Conservation (phyloP, 371 early-diverging fungal species). For the Apophysomyces trapeziformis region DNA sequence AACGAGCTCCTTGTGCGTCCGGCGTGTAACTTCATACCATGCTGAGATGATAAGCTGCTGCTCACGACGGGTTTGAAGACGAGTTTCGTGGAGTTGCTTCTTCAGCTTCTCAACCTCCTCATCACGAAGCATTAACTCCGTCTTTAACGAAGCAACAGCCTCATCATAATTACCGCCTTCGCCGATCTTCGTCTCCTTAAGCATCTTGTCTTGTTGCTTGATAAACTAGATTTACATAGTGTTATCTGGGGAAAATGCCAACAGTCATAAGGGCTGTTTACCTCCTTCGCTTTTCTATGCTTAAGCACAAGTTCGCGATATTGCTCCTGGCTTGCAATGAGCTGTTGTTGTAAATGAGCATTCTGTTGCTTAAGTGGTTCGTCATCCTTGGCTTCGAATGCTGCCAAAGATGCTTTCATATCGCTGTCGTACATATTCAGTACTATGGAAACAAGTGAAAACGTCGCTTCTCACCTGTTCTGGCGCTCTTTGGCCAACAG, state of each 20-base stretch:
- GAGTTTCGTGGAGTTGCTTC: constrained; percentile 66
- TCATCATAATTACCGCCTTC: constrained; percentile 57
- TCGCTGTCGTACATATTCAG: constrained; percentile 35
- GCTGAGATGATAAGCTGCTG: constrained; percentile 76
- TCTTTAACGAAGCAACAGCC: constrained; percentile 72
- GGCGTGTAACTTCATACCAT: constrained; percentile 70
- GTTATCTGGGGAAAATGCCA: neutral
- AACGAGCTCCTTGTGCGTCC: constrained; percentile 50
- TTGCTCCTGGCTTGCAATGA: constrained; percentile 64
- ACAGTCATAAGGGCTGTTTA: constrained; percentile 23
- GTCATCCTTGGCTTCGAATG: constrained; percentile 70
- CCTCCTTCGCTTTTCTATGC: constrained; percentile 79
- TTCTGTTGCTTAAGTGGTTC: constrained; percentile 61
- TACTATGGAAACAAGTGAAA: neutral
- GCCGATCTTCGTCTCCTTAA: constrained; percentile 33
- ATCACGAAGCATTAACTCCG: constrained; percentile 59
- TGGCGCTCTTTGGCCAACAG: constrained; percentile 59
- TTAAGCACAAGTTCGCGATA: constrained; percentile 58
- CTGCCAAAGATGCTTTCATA: constrained; percentile 70
- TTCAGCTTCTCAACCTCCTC: constrained; percentile 73
- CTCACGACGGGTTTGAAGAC: constrained; percentile 65
- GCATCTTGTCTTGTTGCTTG: constrained; percentile 65
- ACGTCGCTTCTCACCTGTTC: constrained; percentile 38
- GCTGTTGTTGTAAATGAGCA: constrained; percentile 58
- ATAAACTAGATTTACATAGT: constrained; percentile 27